Base-by-base conservation (phyloP, 805 yeast genomes). In the Kluyveromyces siamensis region DNA sequence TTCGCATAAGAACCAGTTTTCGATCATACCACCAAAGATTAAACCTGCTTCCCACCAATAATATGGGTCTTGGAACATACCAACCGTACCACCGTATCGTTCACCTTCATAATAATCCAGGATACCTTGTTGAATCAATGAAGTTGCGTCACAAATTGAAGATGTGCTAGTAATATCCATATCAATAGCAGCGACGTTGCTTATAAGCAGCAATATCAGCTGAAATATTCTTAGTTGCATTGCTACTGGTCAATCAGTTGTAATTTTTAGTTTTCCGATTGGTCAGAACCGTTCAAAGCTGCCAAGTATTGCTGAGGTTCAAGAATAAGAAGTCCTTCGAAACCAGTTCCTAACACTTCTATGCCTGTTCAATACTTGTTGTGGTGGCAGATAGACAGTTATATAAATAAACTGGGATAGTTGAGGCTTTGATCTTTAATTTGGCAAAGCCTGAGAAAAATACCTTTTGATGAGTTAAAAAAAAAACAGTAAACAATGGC, bases 41-140 rank as follows among this genome's bases (percentile, higher is more conserved):
- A 90, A 95, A 55, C 98, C 98, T 9, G 97, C 96, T 70, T 89
- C 88, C 97, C 97, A 90, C 89, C 93, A 89, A 67, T 81, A 83
- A 63, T 85, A 85, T 0, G 89, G 89, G 52, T 74, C 61, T 11
- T 76, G 70, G 59, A 84, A 84, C 79, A 76, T 75, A 21, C 91
- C 95, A 27, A 84, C 73, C 8, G 83, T 74, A 30, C 89, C 89
- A 46, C 89, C 90, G 41, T 68, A 62, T 38, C 71, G 61, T 33
- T 53, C 50, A 17, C 89, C 88, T 52, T 76, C 77, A 59, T 85
- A 83, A 64, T 85, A 85, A 63, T 80, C 81, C 61, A 83, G 66
- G 53, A 81, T 70, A 55, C 89, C 90, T 14, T 71, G 63, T 13
- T 80, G 77, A n/a, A 84, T 67, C 35, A 79, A 61, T 0, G 77